Conservation (phyloP, 2,329 filamentous ascomycete species). For the Byssoonygena ceratinophila region DNA sequence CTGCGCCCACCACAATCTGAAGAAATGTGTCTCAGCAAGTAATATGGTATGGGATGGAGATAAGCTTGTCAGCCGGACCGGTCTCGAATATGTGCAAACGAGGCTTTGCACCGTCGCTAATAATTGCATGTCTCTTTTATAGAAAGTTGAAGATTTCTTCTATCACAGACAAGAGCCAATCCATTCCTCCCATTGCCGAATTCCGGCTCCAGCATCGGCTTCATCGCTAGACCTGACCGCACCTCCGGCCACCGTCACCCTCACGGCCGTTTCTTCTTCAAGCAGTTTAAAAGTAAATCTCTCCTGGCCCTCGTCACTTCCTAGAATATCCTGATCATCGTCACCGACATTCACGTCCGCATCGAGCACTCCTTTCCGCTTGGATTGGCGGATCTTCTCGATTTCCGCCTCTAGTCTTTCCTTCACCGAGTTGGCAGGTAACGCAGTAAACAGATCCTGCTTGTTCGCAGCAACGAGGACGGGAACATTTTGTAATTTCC, state of each 20-base stretch:
- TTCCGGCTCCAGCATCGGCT: constrained; percentile 51
- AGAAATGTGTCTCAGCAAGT: too few species aligned
- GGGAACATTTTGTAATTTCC: constrained; percentile 47
- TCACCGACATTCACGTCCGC: constrained; percentile 52
- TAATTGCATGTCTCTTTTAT: background rate
- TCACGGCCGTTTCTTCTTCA: constrained; percentile 64
- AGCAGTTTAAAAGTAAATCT: constrained; percentile 72
- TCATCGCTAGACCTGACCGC: constrained; percentile 47
- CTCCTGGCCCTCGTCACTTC: constrained; percentile 68
- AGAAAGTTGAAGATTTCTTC: background rate
- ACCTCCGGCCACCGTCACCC: constrained; percentile 66
- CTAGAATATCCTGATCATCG: constrained; percentile 70
- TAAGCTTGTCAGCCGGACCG: background rate
- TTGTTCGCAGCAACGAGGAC: constrained; percentile 90
- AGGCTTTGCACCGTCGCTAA: background rate
- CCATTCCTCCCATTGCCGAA: constrained; percentile 85
- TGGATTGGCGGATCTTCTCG: constrained; percentile 61
- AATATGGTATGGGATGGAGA: background rate
- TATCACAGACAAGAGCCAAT: constrained; percentile 61
- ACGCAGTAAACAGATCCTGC: constrained; percentile 84
- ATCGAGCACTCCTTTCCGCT: constrained; percentile 71
- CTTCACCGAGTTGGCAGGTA: constrained; percentile 67
- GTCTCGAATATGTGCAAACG: background rate
- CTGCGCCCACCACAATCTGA: too few species aligned
- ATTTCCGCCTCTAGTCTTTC: constrained; percentile 70